Percentiles rank a stretch among this genome's conserved stretches.
Evolutionary conservation across 257 asterid species (phyloP).

Genomic region (Parsonsia alboflavescens): DNA sequence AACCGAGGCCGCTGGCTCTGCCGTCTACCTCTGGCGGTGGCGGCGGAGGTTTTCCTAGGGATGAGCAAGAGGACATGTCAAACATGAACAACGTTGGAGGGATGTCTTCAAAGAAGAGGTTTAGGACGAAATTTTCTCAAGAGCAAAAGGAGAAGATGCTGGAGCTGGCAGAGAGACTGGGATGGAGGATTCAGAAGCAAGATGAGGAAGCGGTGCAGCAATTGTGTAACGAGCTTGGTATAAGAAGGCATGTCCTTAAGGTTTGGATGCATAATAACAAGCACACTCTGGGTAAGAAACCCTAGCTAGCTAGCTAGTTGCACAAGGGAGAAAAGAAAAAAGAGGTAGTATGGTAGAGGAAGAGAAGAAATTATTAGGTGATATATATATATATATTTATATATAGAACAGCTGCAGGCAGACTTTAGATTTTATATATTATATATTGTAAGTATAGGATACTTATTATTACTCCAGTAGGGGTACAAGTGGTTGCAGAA

Average conservation of each 20-base stretch:
- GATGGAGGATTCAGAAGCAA: conserved; percentile 64
- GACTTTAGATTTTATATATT: neutral
- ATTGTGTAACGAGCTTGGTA: conserved; percentile 52
- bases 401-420: neutral
- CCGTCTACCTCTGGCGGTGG: conserved; percentile 66
- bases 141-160: conserved; percentile 80
- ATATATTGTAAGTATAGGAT: neutral
- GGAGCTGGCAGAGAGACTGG: conserved; percentile 59
- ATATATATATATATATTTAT: neutral
- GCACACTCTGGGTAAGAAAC: conserved; percentile 73
- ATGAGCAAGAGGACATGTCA: conserved; percentile 47
- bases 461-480: neutral
- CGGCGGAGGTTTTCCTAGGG: conserved; percentile 36
- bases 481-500: neutral
- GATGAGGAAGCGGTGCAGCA: conserved; percentile 60
- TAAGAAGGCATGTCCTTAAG: conserved; percentile 67
- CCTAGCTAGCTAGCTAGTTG: conserved; percentile 20
- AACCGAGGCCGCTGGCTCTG: conserved; percentile 36
- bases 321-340: neutral
- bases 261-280: conserved; percentile 92
- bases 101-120: conserved; percentile 48
- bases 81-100: conserved; percentile 28
- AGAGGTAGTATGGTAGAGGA: neutral
- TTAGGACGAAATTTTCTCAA: conserved; percentile 49
- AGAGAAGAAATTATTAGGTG: neutral